Percentiles rank a stretch among this genome's conserved stretches.
Conservation (phyloP, 1,139 yeast genomes). For the Protomyces inundatus region DNA sequence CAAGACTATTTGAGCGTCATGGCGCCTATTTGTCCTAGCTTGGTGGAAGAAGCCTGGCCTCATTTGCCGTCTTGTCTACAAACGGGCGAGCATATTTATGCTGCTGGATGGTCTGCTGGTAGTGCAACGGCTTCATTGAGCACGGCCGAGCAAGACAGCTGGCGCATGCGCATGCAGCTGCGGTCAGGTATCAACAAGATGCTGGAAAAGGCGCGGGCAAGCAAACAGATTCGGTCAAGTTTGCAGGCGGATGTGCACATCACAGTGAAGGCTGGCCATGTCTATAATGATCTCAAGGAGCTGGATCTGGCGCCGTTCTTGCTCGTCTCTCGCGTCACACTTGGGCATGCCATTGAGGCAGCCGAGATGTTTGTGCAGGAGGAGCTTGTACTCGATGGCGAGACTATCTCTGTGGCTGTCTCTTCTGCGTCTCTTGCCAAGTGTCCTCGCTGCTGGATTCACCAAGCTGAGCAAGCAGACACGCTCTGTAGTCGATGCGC, state of each 20-base stretch:
- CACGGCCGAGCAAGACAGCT: slow-evolving; percentile 40
- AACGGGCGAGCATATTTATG: slow-evolving; percentile 28
- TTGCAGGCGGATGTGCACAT: slow-evolving; percentile 51
- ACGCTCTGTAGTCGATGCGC: background rate
- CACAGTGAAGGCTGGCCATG: background rate
- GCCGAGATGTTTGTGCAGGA: slow-evolving; percentile 6
- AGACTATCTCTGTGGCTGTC: slow-evolving; percentile 36
- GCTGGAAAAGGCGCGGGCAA: slow-evolving; percentile 48
- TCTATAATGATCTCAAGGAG: background rate
- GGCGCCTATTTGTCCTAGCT: slow-evolving; percentile 75
- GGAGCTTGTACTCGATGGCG: slow-evolving; percentile 33
- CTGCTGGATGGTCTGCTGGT: slow-evolving; percentile 41
- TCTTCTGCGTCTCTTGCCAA: slow-evolving; percentile 44
- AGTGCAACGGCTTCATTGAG: slow-evolving; percentile 39
- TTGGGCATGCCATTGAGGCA: slow-evolving; percentile 36
- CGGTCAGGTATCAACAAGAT: slow-evolving; percentile 45
- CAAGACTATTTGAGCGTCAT: slow-evolving; percentile 59
- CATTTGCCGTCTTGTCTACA: slow-evolving; percentile 43
- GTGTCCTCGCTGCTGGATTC: slow-evolving; percentile 96
- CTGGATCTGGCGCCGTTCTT: slow-evolving; percentile 50
- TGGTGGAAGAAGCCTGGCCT: slow-evolving; percentile 86
- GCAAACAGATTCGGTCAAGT: slow-evolving; percentile 55
- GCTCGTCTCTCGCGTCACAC: slow-evolving; percentile 55
- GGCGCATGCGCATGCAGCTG: slow-evolving; percentile 36
- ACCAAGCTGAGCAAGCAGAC: slow-evolving; percentile 42